These are phyloP conservation scores for Mediolabrus comicus DNA, from an alignment of 108 stramenopile genomes.

Conservation along the genomic window DNA sequence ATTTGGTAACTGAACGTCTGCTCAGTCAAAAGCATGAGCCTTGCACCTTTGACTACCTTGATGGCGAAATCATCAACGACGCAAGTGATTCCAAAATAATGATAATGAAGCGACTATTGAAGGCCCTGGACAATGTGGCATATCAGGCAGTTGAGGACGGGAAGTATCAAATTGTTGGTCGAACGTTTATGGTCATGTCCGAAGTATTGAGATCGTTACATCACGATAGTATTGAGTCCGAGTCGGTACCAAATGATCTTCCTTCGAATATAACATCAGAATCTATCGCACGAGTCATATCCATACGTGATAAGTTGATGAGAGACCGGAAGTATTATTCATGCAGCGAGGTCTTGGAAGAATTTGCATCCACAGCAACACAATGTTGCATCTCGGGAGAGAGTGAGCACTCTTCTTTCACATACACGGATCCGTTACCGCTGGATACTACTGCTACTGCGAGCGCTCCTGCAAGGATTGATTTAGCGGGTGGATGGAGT, in stretches of 20 bases:
- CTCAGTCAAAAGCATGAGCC: slow-evolving; percentile 22
- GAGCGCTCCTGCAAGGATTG: slow-evolving; percentile 73
- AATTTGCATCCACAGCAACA: slow-evolving; percentile 39
- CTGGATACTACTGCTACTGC: slow-evolving; percentile 52
- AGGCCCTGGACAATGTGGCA: slow-evolving; percentile 35
- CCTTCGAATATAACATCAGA: background rate
- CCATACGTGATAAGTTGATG: background rate
- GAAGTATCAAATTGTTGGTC: slow-evolving; percentile 56
- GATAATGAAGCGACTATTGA: background rate
- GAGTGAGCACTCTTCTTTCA: background rate
- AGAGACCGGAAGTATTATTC: background rate
- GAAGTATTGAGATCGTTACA: background rate
- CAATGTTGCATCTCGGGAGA: slow-evolving; percentile 46
- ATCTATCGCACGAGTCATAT: background rate
- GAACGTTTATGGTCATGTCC: slow-evolving; percentile 50
- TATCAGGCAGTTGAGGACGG: slow-evolving; percentile 17
- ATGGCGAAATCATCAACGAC: no score
- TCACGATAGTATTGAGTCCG: background rate
- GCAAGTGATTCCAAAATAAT: background rate
- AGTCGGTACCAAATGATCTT: background rate
- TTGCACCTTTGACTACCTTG: slow-evolving; percentile 27
- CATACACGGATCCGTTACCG: slow-evolving; percentile 14
- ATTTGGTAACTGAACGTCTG: slow-evolving; percentile 2
- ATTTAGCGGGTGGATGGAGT: slow-evolving; percentile 86
- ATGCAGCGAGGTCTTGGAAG: slow-evolving; percentile 37